A percentile compares a stretch with the other conserved stretches of the same genome.
These are phyloP conservation scores for Solanum boliviense DNA, from an alignment of 257 asterid species.

Conservation along the genomic window DNA sequence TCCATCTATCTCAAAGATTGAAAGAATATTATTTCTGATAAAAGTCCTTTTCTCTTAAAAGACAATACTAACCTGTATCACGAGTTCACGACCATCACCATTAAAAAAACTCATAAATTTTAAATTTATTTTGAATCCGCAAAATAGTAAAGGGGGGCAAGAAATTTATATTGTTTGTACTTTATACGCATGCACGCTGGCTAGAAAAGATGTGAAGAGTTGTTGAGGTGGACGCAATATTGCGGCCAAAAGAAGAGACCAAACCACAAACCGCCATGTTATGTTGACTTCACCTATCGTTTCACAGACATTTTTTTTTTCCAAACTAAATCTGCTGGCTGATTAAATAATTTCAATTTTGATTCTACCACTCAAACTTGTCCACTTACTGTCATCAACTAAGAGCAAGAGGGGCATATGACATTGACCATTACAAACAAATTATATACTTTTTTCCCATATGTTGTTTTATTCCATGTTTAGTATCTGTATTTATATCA, in stretches of 20 bases:
- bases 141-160: neutral
- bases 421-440: neutral
- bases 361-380: neutral
- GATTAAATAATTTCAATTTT: neutral
- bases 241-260: slow-evolving; percentile 6
- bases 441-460: too few species aligned
- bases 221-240: slow-evolving; percentile 4
- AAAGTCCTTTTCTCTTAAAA: too few species aligned
- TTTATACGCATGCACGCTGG: slow-evolving; percentile 18
- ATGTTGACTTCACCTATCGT: neutral
- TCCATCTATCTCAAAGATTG: neutral
- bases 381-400: neutral
- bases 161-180: neutral
- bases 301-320: neutral
- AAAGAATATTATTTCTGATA: too few species aligned
- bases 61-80: too few species aligned
- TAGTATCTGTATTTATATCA: too few species aligned
- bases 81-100: too few species aligned
- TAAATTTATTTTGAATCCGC: too few species aligned
- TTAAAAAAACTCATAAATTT: too few species aligned
- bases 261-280: neutral
- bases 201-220: slow-evolving; percentile 18
- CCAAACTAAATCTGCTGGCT: neutral
- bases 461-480: too few species aligned
- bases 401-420: neutral